Conservation (phyloP, 805 yeast species). For the Pichia nanzhaoensis region DNA sequence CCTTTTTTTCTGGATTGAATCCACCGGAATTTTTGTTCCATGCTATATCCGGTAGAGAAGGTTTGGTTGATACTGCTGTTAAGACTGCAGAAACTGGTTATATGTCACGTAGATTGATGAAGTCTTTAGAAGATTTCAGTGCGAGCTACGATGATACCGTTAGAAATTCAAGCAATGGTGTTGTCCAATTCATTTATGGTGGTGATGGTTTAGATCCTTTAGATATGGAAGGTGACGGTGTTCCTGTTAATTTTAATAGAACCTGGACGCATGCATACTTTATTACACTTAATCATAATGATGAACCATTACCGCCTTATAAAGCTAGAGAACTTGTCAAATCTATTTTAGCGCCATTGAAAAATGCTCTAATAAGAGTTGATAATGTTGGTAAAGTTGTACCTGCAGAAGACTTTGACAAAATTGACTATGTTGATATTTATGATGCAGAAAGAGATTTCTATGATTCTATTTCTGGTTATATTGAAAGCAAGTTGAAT, state of each 20-base stretch:
- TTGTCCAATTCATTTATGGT: constrained; percentile 96
- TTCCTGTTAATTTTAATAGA: constrained; percentile 86
- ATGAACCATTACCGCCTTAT: constrained; percentile 59
- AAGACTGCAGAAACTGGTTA: constrained; percentile 85
- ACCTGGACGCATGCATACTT: constrained; percentile 92
- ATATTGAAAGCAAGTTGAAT: constrained; percentile 49
- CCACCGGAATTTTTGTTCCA: constrained; percentile 93
- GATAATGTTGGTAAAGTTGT: constrained; percentile 66
- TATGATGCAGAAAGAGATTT: constrained; percentile 82
- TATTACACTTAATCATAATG: constrained; percentile 55
- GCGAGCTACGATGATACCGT: constrained; percentile 91
- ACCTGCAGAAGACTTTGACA: constrained; percentile 36
- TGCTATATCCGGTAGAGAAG: constrained; percentile 99
- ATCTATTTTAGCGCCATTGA: constrained; percentile 53
- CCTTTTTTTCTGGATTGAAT: constrained; percentile 86
- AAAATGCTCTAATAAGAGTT: constrained; percentile 49
- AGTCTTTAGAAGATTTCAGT: constrained; percentile 92
- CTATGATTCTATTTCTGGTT: constrained; percentile 67
- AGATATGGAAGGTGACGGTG: constrained; percentile 99
- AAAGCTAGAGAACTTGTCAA: constrained; percentile 54
- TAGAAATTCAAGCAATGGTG: constrained; percentile 90
- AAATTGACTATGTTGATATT: constrained; percentile 70
- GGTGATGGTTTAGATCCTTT: constrained; percentile 98
- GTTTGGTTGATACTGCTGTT: constrained; percentile 98
- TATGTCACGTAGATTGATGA: constrained; percentile 97